Percentiles rank a stretch among this genome's conserved stretches.
These are phyloP conservation scores for Phytophthora fragariae DNA, from an alignment of 352 stramenopile species.

Conservation along the genomic window DNA sequence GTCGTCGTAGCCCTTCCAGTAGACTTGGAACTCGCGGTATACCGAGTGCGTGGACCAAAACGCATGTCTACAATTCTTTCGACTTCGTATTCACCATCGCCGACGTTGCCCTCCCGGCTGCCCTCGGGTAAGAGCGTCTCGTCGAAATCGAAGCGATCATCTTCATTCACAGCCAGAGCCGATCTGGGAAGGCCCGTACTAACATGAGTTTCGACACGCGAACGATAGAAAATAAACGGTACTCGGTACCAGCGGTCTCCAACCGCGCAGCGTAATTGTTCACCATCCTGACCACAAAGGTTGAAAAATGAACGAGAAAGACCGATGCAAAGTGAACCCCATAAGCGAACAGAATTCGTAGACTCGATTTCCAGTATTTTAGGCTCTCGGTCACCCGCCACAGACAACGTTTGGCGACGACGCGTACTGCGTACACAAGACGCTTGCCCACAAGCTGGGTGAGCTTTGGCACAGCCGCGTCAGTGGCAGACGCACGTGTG, in stretches of 20 bases:
- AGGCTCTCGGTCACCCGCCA: too few relatives aligned
- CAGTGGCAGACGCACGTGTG: too few relatives aligned
- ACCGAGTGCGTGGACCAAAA: conserved; percentile 3
- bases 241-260: not conserved
- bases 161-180: not conserved
- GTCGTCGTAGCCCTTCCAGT: conserved; percentile 22
- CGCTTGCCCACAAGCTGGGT: too few relatives aligned
- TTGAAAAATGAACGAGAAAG: too few relatives aligned
- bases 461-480: too few relatives aligned
- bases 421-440: too few relatives aligned
- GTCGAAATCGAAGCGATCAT: conserved; percentile 37
- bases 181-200: not conserved
- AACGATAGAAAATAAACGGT: not conserved
- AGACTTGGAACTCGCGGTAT: conserved; percentile 15
- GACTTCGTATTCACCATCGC: conserved; percentile 11
- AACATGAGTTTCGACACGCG: not conserved
- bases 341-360: too few relatives aligned
- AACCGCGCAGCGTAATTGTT: not conserved
- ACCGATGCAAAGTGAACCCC: too few relatives aligned
- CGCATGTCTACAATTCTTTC: conserved; percentile 10
- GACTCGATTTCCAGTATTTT: too few relatives aligned
- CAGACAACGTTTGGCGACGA: too few relatives aligned
- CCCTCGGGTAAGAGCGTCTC: conserved; percentile 21
- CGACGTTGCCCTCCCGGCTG: conserved; percentile 11
- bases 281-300: not conserved